A percentile compares a stretch with the other conserved stretches of the same genome.
These are phyloP conservation scores for Pseudogymnoascus pannorum DNA, from an alignment of 2,329 filamentous ascomycete species.

Conservation along the genomic window DNA sequence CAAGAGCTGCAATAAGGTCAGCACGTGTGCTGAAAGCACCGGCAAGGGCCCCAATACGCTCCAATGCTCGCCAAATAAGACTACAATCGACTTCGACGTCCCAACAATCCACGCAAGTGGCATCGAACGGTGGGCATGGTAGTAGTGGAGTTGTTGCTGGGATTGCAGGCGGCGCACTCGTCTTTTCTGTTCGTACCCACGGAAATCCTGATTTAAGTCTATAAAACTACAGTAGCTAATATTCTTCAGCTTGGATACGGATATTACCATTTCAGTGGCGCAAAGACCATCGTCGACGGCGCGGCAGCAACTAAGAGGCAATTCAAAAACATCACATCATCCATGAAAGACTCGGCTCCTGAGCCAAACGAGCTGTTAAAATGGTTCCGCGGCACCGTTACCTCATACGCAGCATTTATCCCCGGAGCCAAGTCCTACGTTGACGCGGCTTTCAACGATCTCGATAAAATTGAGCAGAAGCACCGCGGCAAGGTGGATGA, in stretches of 20 bases:
- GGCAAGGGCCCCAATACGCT: constrained; percentile 21
- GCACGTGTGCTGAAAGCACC: constrained; percentile 16
- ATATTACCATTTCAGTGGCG: constrained; percentile 46
- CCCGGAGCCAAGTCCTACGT: constrained; percentile 64
- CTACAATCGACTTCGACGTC: constrained; percentile 11
- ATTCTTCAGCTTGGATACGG: constrained; percentile 36
- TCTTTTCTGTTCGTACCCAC: constrained; percentile 30
- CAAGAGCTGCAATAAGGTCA: constrained; percentile 23
- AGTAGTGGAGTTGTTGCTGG: constrained; percentile 40
- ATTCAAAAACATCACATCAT: constrained; percentile 51
- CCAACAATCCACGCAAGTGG: constrained; percentile 17
- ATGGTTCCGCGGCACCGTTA: constrained; percentile 58
- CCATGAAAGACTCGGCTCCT: constrained; percentile 55
- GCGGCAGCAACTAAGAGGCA: constrained; percentile 51
- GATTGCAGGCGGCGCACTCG: constrained; percentile 40
- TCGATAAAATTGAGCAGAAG: constrained; percentile 59
- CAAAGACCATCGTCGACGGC: constrained; percentile 36
- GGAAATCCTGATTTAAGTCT: neutral
- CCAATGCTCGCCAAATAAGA: constrained; percentile 25
- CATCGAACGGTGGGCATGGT: constrained; percentile 19
- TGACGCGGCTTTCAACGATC: constrained; percentile 61
- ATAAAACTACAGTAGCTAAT: neutral
- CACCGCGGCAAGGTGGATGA: constrained; percentile 64
- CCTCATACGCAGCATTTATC: constrained; percentile 63
- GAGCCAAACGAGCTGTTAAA: constrained; percentile 59